Evolutionary conservation across 163 green algal genomes (phyloP).

Genomic region (Scenedesmus sp.): DNA sequence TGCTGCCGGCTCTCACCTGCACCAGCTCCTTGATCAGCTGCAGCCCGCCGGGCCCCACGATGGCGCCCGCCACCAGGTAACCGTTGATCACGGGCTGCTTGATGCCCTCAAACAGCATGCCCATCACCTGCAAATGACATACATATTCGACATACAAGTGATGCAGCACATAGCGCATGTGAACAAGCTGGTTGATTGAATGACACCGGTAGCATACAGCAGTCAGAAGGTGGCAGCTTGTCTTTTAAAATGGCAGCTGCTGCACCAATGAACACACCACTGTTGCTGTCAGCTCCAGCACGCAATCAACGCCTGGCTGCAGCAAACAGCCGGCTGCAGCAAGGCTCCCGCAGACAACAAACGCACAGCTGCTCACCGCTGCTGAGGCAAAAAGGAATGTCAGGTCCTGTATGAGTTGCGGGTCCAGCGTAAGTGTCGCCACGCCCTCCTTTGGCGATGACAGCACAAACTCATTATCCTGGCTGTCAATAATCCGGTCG

Average conservation of each 20-base stretch:
- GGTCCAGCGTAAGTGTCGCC: slow-evolving; percentile 76
- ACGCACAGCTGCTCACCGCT: slow-evolving; percentile 57
- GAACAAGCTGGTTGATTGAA: no score
- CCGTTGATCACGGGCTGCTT: slow-evolving; percentile 94
- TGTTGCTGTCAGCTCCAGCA: background rate
- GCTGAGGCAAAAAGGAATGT: slow-evolving; percentile 81
- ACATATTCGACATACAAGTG: background rate
- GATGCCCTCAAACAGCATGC: slow-evolving; percentile 77
- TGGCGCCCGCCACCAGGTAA: slow-evolving; percentile 90
- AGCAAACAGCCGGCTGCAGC: background rate
- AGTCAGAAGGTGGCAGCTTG: background rate
- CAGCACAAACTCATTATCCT: slow-evolving; percentile 93
- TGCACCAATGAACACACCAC: no score
- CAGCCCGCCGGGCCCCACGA: slow-evolving; percentile 88
- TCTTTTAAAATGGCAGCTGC: no score
- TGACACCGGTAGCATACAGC: background rate
- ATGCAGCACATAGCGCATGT: background rate
- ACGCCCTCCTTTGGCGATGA: slow-evolving; percentile 59
- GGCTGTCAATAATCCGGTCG: slow-evolving; percentile 89
- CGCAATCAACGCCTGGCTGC: background rate
- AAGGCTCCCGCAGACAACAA: background rate
- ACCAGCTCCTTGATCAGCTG: slow-evolving; percentile 77
- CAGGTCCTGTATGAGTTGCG: slow-evolving; percentile 83
- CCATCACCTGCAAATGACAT: slow-evolving; percentile 57
- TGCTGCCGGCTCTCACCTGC: slow-evolving; percentile 16